Evolutionary conservation across 768 basidiomycete genomes (phyloP).

Genomic region (Naganishia friedmannii): DNA sequence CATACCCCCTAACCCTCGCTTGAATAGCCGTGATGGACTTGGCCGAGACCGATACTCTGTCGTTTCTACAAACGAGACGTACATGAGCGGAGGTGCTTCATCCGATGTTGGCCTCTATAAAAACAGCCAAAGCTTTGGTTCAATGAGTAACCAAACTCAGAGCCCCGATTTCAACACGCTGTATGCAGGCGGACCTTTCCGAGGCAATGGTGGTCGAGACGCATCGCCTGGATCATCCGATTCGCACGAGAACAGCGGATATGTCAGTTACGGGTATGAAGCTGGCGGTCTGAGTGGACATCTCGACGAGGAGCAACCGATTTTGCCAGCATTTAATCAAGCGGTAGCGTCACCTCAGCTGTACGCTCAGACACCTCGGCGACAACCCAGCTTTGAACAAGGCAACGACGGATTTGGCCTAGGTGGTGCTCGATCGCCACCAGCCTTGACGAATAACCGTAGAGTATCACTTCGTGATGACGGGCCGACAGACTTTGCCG

Average conservation of each 20-base stretch:
- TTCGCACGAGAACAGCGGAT: conserved; percentile 36
- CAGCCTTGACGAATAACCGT: conserved; percentile 58
- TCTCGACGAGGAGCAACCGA: conserved; percentile 23
- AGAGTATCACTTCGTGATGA: conserved; percentile 77
- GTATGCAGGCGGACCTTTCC: conserved; percentile 41
- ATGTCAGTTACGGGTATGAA: conserved; percentile 15
- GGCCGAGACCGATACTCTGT: conserved; percentile 65
- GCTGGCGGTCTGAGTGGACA: conserved; percentile 19
- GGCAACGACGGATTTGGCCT: conserved; percentile 9
- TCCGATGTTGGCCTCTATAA: conserved; percentile 43
- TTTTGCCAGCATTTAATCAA: conserved; percentile 19
- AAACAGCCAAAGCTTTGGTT: conserved; percentile 41
- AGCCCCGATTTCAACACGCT: conserved; percentile 52
- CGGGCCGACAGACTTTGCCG: conserved; percentile 75
- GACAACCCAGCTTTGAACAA: conserved; percentile 22
- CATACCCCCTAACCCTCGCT: neutral
- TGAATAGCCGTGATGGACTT: conserved; percentile 33
- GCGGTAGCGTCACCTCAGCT: conserved; percentile 51
- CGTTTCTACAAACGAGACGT: conserved; percentile 73
- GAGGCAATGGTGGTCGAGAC: conserved; percentile 52
- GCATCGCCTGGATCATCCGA: conserved; percentile 47
- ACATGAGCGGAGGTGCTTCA: conserved; percentile 45
- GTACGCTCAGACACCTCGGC: conserved; percentile 50
- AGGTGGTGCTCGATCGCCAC: conserved; percentile 20
- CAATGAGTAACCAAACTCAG: conserved; percentile 52